These are phyloP conservation scores for Phaffomyces thermotolerans DNA, from an alignment of 805 yeast genomes.

Conservation along the genomic window DNA sequence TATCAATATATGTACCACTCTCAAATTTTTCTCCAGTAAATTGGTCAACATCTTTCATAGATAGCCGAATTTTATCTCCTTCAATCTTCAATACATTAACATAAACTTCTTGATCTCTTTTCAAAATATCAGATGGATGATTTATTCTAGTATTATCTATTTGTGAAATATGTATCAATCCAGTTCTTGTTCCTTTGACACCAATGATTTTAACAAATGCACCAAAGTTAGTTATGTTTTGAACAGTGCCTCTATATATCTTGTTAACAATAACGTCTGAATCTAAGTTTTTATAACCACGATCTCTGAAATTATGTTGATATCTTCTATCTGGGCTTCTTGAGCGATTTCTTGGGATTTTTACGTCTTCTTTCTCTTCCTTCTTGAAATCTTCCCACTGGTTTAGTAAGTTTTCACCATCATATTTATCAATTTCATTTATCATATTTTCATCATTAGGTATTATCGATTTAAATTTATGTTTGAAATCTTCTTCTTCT, in stretches of 20 bases:
- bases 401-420: slow-evolving; percentile 9
- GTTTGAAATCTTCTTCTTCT: slow-evolving; percentile 11
- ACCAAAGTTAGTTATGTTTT: slow-evolving; percentile 60
- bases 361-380: slow-evolving; percentile 12
- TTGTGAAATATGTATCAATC: slow-evolving; percentile 74
- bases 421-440: slow-evolving; percentile 15
- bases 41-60: slow-evolving; percentile 73
- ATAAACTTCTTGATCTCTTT: slow-evolving; percentile 52
- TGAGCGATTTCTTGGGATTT: slow-evolving; percentile 11
- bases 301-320: slow-evolving; percentile 11
- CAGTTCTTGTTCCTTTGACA: slow-evolving; percentile 33
- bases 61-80: slow-evolving; percentile 46
- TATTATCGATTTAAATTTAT: slow-evolving; percentile 10
- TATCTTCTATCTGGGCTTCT: slow-evolving; percentile 5
- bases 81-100: slow-evolving; percentile 48
- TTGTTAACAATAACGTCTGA: slow-evolving; percentile 32
- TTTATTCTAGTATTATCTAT: slow-evolving; percentile 44
- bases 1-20: background rate
- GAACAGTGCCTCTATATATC: slow-evolving; percentile 56
- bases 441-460: slow-evolving; percentile 15
- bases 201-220: slow-evolving; percentile 60
- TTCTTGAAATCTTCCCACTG: slow-evolving; percentile 20
- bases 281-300: slow-evolving; percentile 16
- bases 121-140: slow-evolving; percentile 53
- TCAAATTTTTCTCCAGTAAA: slow-evolving; percentile 41